Evolutionary conservation across 176 grass and related monocot genomes (phyloP).

Genomic region (Panicum miliaceum): DNA sequence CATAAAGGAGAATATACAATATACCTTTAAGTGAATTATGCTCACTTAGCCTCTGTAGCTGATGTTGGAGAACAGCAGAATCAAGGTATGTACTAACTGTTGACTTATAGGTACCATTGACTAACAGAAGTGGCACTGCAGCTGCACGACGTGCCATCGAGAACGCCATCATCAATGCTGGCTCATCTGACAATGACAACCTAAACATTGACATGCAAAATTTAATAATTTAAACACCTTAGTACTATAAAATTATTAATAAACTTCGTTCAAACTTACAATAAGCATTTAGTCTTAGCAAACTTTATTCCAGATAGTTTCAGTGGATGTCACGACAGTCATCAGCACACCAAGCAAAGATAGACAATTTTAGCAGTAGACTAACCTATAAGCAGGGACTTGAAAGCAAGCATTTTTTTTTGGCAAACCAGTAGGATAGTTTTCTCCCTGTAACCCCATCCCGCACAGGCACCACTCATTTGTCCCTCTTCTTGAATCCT

Average conservation of each 20-base stretch:
- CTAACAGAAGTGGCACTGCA: constrained; percentile 87
- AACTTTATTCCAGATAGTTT: constrained; percentile 13
- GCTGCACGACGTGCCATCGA: constrained; percentile 86
- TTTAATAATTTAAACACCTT: constrained; percentile 27
- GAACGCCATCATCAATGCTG: constrained; percentile 88
- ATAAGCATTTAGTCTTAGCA: background rate
- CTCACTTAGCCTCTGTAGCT: constrained; percentile 63
- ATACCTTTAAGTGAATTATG: constrained; percentile 86
- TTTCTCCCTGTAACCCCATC: background rate
- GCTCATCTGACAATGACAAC: constrained; percentile 77
- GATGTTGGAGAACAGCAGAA: constrained; percentile 90
- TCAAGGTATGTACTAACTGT: constrained; percentile 85
- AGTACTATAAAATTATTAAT: background rate
- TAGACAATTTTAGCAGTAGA: background rate
- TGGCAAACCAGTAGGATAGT: background rate
- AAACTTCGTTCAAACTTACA: background rate
- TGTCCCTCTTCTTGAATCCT: background rate
- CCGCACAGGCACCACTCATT: background rate
- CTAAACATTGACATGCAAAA: constrained; percentile 46
- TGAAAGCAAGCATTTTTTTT: background rate
- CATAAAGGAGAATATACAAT: background rate
- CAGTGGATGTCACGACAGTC: background rate
- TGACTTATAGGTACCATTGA: constrained; percentile 96
- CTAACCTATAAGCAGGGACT: background rate
- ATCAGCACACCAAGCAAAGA: background rate